phyloP scores from a whole-genome alignment of 2,329 filamentous ascomycete genomes.

The Colletotrichum sp. region DNA sequence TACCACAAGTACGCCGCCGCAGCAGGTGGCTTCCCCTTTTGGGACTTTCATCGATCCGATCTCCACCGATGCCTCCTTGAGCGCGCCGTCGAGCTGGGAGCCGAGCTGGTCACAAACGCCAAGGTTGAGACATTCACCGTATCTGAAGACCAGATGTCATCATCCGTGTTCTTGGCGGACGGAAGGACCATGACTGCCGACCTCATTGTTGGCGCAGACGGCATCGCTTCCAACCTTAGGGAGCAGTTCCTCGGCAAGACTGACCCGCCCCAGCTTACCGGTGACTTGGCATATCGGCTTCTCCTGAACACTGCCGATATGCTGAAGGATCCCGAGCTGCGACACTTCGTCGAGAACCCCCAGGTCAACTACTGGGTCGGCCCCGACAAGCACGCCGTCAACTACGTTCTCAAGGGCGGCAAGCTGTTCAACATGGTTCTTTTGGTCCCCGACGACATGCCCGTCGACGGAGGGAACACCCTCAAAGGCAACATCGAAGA shows the following conservation, averaged over 20 bases:
- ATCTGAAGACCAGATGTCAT: not conserved
- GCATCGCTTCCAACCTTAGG: constrained; percentile 37
- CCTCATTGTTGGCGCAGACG: constrained; percentile 50
- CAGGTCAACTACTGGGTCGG: constrained; percentile 31
- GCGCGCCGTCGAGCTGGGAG: constrained; percentile 15
- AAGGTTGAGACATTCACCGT: constrained; percentile 17
- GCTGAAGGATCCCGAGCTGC: constrained; percentile 26
- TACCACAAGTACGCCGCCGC: constrained; percentile 11
- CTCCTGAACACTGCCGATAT: constrained; percentile 27
- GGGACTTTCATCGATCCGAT: constrained; percentile 23
- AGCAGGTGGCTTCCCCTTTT: constrained; percentile 17
- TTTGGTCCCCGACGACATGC: constrained; percentile 49
- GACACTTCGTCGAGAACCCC: constrained; percentile 24
- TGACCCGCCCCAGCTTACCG: constrained; percentile 26
- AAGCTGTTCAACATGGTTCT: constrained; percentile 35
- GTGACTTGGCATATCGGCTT: constrained; percentile 32
- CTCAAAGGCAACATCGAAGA: constrained; percentile 54
- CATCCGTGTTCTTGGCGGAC: constrained; percentile 15
- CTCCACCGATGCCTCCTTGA: constrained; percentile 16
- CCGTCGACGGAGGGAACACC: constrained; percentile 26
- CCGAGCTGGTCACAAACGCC: not conserved
- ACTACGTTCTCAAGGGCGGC: constrained; percentile 29
- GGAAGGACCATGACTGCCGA: constrained; percentile 36
- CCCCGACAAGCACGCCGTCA: constrained; percentile 30
- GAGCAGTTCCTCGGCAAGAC: constrained; percentile 7